A percentile compares a stretch with the other conserved stretches of the same genome.
phyloP scores from a whole-genome alignment of 441 rosid species.

The Biscutella laevigata region DNA sequence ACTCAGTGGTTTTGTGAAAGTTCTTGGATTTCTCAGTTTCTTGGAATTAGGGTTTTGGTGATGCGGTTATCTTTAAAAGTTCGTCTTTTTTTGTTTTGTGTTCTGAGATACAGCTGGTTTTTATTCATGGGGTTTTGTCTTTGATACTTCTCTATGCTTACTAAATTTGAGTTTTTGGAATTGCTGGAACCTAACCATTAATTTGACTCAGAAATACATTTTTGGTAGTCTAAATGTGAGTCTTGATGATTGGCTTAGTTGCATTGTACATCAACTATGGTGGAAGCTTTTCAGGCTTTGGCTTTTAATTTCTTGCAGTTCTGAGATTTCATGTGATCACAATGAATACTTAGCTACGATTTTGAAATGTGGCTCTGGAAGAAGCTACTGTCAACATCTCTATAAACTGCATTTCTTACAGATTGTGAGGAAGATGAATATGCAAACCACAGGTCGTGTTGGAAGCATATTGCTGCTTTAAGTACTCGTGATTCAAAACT shows the following conservation, averaged over 20 bases:
- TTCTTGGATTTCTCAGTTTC: not conserved
- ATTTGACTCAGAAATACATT: not conserved
- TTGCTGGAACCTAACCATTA: not conserved
- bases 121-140: not conserved
- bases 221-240: no score
- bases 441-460: constrained; percentile 53
- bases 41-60: constrained; percentile 12
- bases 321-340: not conserved
- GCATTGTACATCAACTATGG: not conserved
- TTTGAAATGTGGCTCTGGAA: not conserved
- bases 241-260: not conserved
- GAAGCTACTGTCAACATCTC: not conserved
- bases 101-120: not conserved
- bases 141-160: not conserved
- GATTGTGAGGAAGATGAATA: constrained; percentile 22
- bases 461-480: constrained; percentile 37
- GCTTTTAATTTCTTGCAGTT: not conserved
- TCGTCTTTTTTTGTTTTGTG: not conserved
- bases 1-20: not conserved
- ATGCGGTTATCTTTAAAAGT: not conserved
- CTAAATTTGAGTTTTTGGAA: not conserved
- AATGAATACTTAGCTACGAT: not conserved
- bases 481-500: constrained; percentile 9
- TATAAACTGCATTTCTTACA: not conserved
- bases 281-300: not conserved